Percentiles rank a stretch among this genome's conserved stretches.
These are phyloP conservation scores for Polyrhizophydium stewartii DNA, from an alignment of 371 early-diverging fungal genomes.

Conservation along the genomic window DNA sequence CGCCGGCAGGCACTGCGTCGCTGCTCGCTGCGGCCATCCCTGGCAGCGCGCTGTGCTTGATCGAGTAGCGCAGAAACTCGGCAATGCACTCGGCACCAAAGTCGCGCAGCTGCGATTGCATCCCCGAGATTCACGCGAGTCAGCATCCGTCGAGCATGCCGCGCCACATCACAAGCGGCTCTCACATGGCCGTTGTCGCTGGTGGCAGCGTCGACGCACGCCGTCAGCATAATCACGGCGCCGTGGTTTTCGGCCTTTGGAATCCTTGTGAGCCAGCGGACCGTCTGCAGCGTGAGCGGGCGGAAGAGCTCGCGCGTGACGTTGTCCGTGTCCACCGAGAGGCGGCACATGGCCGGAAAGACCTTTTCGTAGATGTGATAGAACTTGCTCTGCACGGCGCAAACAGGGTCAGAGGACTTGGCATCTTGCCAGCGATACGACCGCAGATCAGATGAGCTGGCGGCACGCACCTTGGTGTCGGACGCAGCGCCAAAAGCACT, in stretches of 20 bases:
- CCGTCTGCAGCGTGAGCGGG: constrained; percentile 58
- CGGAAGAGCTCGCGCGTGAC: constrained; percentile 63
- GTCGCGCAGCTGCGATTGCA: constrained; percentile 61
- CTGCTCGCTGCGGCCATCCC: too few species aligned
- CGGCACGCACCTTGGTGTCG: too few species aligned
- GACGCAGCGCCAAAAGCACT: constrained; percentile 33
- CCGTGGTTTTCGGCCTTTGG: constrained; percentile 71
- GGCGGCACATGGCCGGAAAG: constrained; percentile 65
- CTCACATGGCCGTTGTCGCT: constrained; percentile 22
- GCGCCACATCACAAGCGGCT: constrained; percentile 6
- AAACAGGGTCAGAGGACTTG: not conserved
- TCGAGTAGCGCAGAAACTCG: constrained; percentile 72
- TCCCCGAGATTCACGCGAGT: too few species aligned
- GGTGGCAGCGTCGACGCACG: constrained; percentile 61
- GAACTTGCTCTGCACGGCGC: constrained; percentile 29
- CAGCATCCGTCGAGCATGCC: too few species aligned
- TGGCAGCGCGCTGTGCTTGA: constrained; percentile 68
- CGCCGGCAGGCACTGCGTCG: constrained; percentile 18
- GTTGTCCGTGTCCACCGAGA: constrained; percentile 70
- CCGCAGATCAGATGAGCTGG: constrained; percentile 30
- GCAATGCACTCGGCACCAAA: constrained; percentile 70
- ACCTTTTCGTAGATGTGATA: constrained; percentile 57
- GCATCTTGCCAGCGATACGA: constrained; percentile 28
- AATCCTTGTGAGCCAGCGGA: constrained; percentile 78
- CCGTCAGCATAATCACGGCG: constrained; percentile 61